Evolutionary conservation across 2,329 filamentous ascomycete species (phyloP).

Genomic region (Hypoxylon sp.): DNA sequence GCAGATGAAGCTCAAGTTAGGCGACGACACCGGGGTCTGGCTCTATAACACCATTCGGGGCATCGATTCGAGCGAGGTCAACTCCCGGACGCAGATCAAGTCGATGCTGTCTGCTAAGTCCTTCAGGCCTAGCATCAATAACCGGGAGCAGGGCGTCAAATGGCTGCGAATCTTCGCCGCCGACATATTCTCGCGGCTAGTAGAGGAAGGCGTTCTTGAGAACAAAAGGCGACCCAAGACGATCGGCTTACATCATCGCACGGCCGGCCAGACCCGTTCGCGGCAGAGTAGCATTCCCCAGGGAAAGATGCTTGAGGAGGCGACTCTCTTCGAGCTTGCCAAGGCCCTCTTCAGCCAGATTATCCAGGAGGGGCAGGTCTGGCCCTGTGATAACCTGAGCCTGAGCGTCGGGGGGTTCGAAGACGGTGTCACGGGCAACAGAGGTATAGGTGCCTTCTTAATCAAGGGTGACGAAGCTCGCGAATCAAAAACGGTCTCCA

Average conservation of each 20-base stretch:
- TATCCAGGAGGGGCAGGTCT: constrained; percentile 77
- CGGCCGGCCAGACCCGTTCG: constrained; percentile 76
- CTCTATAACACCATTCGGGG: constrained; percentile 86
- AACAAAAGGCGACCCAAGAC: constrained; percentile 86
- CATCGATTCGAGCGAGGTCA: constrained; percentile 87
- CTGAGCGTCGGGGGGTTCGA: constrained; percentile 92
- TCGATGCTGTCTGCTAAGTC: constrained; percentile 97
- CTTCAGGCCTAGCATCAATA: constrained; percentile 84
- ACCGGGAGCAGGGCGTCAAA: constrained; percentile 76
- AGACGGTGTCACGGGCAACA: constrained; percentile 82
- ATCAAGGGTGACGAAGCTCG: constrained; percentile 75
- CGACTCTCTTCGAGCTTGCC: constrained; percentile 75
- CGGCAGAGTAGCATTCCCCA: constrained; percentile 79
- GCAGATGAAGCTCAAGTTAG: constrained; percentile 78
- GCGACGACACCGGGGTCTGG: constrained; percentile 86
- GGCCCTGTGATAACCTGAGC: constrained; percentile 92
- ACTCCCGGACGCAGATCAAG: constrained; percentile 90
- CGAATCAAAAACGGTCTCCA: constrained; percentile 53
- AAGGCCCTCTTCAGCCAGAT: constrained; percentile 81
- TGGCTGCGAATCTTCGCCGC: constrained; percentile 93
- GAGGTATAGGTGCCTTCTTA: constrained; percentile 87
- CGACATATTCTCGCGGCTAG: constrained; percentile 87
- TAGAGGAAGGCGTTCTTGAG: constrained; percentile 89
- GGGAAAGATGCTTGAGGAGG: constrained; percentile 76
- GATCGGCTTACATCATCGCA: constrained; percentile 83